phyloP scores from a whole-genome alignment of 2,329 filamentous ascomycete genomes.

The Talaromyces pinophilus region DNA sequence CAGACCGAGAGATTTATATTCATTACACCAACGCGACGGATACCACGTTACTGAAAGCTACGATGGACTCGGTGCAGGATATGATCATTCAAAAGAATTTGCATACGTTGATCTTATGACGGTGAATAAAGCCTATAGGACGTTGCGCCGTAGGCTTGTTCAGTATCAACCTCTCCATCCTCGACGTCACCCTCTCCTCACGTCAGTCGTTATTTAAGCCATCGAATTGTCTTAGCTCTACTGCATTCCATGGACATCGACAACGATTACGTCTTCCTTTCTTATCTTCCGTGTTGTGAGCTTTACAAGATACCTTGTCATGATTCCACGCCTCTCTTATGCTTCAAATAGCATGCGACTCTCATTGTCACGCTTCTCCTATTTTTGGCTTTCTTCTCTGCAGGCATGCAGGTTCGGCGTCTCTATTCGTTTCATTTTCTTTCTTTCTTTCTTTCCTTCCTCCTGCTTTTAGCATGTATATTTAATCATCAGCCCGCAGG shows the following conservation, averaged over 20 bases:
- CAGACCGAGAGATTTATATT: slow-evolving; percentile 59
- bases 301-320: slow-evolving; percentile 37
- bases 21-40: slow-evolving; percentile 63
- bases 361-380: slow-evolving; percentile 24
- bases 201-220: neutral
- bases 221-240: slow-evolving; percentile 7
- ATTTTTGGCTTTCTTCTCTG: slow-evolving; percentile 23
- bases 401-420: slow-evolving; percentile 11
- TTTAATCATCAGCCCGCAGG: slow-evolving; percentile 21
- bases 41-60: slow-evolving; percentile 78
- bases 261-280: neutral
- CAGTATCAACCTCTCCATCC: neutral
- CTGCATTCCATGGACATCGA: neutral
- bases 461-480: slow-evolving; percentile 20
- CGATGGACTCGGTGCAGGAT: slow-evolving; percentile 82
- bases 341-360: slow-evolving; percentile 29
- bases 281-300: slow-evolving; percentile 15
- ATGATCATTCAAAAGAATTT: slow-evolving; percentile 85
- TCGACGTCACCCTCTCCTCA: neutral
- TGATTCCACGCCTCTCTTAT: slow-evolving; percentile 36
- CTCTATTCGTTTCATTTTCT: neutral
- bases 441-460: neutral
- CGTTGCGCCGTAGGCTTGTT: neutral
- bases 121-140: slow-evolving; percentile 28
- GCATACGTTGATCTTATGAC: slow-evolving; percentile 71